Percentiles rank a stretch among this genome's conserved stretches.
Evolutionary conservation across 2,329 filamentous ascomycete genomes (phyloP).

Genomic region (Monilinia vaccinii-corymbosi): DNA sequence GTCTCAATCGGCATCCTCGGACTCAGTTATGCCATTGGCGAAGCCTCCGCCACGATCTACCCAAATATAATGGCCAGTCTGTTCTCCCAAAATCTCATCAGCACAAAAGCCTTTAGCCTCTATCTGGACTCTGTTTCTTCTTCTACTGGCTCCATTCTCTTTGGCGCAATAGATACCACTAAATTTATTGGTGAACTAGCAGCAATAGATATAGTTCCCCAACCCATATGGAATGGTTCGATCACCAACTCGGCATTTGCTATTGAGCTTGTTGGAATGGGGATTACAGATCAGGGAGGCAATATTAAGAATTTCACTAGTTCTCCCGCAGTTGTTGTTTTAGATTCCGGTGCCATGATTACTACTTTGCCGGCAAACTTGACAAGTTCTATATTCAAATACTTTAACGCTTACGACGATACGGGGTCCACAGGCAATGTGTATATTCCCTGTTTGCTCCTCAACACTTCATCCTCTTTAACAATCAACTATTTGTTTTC

Average conservation of each 20-base stretch:
- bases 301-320: constrained; percentile 12
- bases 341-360: constrained; percentile 58
- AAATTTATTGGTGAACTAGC: constrained; percentile 34
- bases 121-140: constrained; percentile 27
- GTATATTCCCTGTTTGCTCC: constrained; percentile 34
- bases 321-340: constrained; percentile 38
- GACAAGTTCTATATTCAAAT: constrained; percentile 33
- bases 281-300: constrained; percentile 21
- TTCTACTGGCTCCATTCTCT: constrained; percentile 31
- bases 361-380: constrained; percentile 52
- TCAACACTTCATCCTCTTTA: constrained; percentile 27
- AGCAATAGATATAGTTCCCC: constrained; percentile 15
- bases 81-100: constrained; percentile 33
- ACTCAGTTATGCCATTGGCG: constrained; percentile 42
- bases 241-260: constrained; percentile 15
- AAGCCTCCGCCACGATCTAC: constrained; percentile 34
- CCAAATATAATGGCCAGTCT: constrained; percentile 28
- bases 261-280: constrained; percentile 21
- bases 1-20: constrained; percentile 47
- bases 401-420: constrained; percentile 33
- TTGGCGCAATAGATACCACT: constrained; percentile 38
- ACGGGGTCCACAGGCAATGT: constrained; percentile 10
- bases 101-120: constrained; percentile 33
- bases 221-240: constrained; percentile 13
- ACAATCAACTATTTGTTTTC: constrained; percentile 40